Evolutionary conservation across 257 asterid species (phyloP).

Genomic region (Verbascum thapsus): DNA sequence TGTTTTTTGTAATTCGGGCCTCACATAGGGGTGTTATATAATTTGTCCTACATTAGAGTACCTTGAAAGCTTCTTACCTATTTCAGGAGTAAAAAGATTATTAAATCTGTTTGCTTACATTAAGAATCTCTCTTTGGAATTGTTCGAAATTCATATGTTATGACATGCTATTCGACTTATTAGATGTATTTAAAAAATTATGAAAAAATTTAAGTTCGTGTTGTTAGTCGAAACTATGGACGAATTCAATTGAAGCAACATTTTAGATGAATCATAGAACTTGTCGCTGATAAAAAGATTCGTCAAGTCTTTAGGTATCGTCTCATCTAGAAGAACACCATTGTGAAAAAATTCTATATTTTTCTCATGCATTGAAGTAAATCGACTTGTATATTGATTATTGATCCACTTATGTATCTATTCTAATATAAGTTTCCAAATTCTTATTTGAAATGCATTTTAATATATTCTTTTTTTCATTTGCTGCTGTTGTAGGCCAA

Average conservation of each 20-base stretch:
- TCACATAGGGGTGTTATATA: too few relatives aligned
- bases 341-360: background rate
- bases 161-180: constrained; percentile 9
- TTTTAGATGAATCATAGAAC: background rate
- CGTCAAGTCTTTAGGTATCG: background rate
- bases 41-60: too few relatives aligned
- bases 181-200: background rate
- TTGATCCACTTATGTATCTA: background rate
- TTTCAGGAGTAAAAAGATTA: background rate
- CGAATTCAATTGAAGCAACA: background rate
- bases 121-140: constrained; percentile 5
- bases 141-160: constrained; percentile 8
- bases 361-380: background rate
- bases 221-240: constrained; percentile 4
- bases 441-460: background rate
- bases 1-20: too few relatives aligned
- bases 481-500: constrained; percentile 56
- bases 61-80: background rate
- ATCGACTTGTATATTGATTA: background rate
- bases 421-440: background rate
- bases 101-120: background rate
- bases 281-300: background rate
- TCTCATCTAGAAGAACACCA: background rate
- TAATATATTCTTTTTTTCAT: constrained; percentile 9
- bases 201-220: background rate